Conservation (phyloP, 768 basidiomycete genomes). For the Hygrocybe punicea region DNA sequence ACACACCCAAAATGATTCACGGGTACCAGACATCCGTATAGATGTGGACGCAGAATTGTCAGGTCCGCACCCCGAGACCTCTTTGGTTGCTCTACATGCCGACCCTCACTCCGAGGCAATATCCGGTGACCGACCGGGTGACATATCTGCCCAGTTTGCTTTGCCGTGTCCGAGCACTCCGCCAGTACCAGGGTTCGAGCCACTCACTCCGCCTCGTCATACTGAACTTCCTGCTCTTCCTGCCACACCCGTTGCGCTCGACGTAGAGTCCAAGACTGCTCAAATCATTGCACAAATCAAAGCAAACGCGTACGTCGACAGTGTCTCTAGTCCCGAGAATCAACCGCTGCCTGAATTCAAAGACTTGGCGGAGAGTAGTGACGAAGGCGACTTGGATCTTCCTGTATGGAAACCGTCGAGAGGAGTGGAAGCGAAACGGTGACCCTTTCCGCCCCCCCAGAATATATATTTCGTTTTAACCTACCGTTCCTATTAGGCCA, state of each 20-base stretch:
- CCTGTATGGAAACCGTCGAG: not conserved
- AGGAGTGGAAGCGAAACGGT: not conserved
- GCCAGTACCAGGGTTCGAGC: not conserved
- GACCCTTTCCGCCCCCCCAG: not conserved
- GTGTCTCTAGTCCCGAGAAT: constrained; percentile 46
- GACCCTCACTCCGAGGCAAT: too few relatives aligned
- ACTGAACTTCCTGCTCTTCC: constrained; percentile 3
- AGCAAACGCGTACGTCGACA: constrained; percentile 52
- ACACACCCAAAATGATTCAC: constrained; percentile 7
- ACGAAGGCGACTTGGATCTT: constrained; percentile 38
- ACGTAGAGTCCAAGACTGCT: constrained; percentile 47
- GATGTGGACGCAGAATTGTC: constrained; percentile 8
- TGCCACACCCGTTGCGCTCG: constrained; percentile 32
- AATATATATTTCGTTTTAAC: not conserved
- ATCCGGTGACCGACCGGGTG: too few relatives aligned
- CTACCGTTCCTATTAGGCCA: not conserved
- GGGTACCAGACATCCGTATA: constrained; percentile 11
- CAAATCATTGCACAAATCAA: constrained; percentile 63
- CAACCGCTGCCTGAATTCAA: constrained; percentile 36
- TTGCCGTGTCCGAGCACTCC: too few relatives aligned
- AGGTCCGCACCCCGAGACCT: not conserved
- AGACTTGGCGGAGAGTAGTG: constrained; percentile 51
- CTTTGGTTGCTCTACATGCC: too few relatives aligned
- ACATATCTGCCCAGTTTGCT: too few relatives aligned
- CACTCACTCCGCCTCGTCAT: not conserved